These are phyloP conservation scores for Dactylorhiza incarnata DNA, from an alignment of 106 monocot genomes.

Conservation along the genomic window DNA sequence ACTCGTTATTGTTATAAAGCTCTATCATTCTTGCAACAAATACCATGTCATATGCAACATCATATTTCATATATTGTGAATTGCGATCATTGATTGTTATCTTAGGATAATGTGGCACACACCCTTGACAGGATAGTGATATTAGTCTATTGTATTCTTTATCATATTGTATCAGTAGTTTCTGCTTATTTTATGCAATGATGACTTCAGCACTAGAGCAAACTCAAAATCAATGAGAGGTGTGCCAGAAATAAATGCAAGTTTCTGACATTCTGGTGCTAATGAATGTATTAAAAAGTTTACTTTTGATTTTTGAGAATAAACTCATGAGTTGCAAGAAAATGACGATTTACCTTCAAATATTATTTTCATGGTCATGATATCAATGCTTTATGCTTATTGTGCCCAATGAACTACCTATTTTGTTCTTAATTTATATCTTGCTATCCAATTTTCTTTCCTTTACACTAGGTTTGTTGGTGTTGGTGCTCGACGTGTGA, in stretches of 20 bases:
- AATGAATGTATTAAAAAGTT: not conserved
- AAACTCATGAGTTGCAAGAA: not conserved
- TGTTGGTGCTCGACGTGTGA: constrained; percentile 91
- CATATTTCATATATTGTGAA: not conserved
- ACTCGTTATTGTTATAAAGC: no score
- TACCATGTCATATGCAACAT: not conserved
- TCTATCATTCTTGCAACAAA: no score
- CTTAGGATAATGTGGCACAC: not conserved
- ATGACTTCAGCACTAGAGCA: not conserved
- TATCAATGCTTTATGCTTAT: not conserved
- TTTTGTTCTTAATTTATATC: not conserved
- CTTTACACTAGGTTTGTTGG: constrained; percentile 80
- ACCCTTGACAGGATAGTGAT: not conserved
- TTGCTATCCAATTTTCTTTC: not conserved
- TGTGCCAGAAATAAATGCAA: not conserved
- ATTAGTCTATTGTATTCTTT: not conserved
- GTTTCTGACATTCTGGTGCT: not conserved
- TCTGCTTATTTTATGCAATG: not conserved
- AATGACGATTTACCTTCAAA: not conserved
- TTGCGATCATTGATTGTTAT: not conserved
- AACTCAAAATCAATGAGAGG: not conserved
- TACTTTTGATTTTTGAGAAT: not conserved
- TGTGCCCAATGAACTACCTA: not conserved
- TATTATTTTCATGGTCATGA: not conserved
- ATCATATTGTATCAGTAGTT: not conserved